Conservation (phyloP, 495 filamentous ascomycete species). For the Achaetomiella virescens region DNA sequence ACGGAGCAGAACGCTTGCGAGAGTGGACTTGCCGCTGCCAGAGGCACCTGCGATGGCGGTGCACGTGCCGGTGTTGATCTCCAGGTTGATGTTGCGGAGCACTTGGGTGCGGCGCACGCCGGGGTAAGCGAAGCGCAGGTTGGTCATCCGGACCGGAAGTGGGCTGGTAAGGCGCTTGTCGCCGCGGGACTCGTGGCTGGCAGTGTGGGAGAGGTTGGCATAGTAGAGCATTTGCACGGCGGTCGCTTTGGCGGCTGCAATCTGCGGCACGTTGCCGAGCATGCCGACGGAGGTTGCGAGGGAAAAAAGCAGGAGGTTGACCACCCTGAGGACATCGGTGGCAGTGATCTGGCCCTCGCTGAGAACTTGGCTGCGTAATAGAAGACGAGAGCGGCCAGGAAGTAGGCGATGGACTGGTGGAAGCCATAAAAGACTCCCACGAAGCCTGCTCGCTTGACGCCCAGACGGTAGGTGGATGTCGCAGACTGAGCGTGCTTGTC, state of each 20-base stretch:
- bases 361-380: conserved; percentile 70
- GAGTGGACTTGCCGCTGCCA: conserved; percentile 84
- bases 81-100: conserved; percentile 55
- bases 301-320: conserved; percentile 79
- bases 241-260: conserved; percentile 63
- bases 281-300: conserved; percentile 64
- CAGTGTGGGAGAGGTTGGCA: conserved; percentile 42
- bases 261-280: conserved; percentile 70
- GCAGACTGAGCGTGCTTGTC: conserved; percentile 54
- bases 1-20: conserved; percentile 63
- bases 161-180: conserved; percentile 39
- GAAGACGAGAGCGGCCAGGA: conserved; percentile 75
- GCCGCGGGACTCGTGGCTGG: conserved; percentile 59
- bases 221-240: conserved; percentile 71
- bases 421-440: conserved; percentile 71
- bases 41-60: conserved; percentile 77
- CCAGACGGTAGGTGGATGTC: conserved; percentile 44
- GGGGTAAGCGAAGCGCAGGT: conserved; percentile 66
- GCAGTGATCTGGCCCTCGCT: conserved; percentile 38
- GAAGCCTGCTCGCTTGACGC: conserved; percentile 53
- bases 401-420: conserved; percentile 61
- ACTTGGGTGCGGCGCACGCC: conserved; percentile 46
- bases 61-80: conserved; percentile 51
- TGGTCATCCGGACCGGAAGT: conserved; percentile 55
- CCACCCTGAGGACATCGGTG: conserved; percentile 60